Percentiles rank a stretch among this genome's conserved stretches.
phyloP scores from a whole-genome alignment of 1,284 basidiomycete species.

The Puccinia polysora region DNA sequence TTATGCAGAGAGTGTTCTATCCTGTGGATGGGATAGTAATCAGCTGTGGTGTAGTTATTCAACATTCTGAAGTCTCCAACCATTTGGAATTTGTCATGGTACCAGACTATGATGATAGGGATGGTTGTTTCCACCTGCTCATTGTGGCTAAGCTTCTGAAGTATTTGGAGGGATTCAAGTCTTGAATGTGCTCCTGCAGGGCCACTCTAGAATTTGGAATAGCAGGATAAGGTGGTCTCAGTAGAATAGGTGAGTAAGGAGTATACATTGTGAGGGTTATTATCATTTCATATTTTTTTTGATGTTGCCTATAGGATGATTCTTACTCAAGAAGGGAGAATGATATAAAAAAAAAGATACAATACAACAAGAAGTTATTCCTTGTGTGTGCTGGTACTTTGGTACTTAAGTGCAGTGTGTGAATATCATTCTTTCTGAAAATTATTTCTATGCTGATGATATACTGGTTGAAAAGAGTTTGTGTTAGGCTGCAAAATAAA shows the following conservation, averaged over 20 bases:
- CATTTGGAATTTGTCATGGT: not conserved
- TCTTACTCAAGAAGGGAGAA: too few relatives aligned
- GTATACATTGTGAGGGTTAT: not conserved
- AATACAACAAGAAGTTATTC: too few relatives aligned
- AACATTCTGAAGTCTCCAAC: not conserved
- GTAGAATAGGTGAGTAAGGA: not conserved
- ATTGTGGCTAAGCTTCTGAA: not conserved
- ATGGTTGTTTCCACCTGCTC: constrained; percentile 1
- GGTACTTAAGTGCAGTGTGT: too few relatives aligned
- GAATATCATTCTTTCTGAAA: too few relatives aligned
- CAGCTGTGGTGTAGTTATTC: not conserved
- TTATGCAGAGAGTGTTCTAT: not conserved
- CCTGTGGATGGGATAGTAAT: not conserved
- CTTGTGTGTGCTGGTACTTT: too few relatives aligned
- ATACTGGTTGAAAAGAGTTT: too few relatives aligned
- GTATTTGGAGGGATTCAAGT: not conserved
- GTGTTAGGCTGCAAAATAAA: too few relatives aligned
- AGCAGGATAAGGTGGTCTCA: not conserved
- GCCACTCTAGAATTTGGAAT: not conserved
- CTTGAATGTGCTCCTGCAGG: constrained; percentile 7
- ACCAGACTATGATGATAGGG: constrained; percentile 1
- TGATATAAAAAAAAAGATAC: too few relatives aligned
- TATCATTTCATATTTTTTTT: constrained; percentile 1
- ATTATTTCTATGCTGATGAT: too few relatives aligned
- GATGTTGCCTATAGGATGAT: not conserved